Evolutionary conservation across 2,329 filamentous ascomycete species (phyloP), one percentile per base, ranked within the genome.

Genomic region (Aspergillus sp.): DNA sequence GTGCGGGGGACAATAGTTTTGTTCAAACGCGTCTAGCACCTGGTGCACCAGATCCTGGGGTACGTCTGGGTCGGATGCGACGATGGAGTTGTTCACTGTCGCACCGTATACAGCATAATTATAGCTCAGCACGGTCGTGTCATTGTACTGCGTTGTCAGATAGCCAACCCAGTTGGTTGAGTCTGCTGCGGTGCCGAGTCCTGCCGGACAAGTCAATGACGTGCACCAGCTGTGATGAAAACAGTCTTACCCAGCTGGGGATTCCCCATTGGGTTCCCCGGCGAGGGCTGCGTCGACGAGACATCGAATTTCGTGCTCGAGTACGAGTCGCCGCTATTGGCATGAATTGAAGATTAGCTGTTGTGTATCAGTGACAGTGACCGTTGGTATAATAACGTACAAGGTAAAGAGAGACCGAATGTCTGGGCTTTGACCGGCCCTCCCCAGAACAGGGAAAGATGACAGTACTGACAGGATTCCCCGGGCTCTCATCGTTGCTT

Each of bases 121-220:
- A 43, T 52, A 59, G 52, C 44, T 59, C 21, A 52, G 25, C 8
- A 56, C 43, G 2, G 21, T 17, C 1, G 57, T 48, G 8, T 48
- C 23, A 43, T 59, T 59, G 17, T 52, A 59, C 4, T 12, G 33
- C 3, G 57, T 52, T 6, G 57, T 21, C 5, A 56, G 23, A 19
- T 59, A 59, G 14, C 57, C 57, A 6, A 56, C 47, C 57, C 57
- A 59, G 35, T 59, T 59, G 33, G 45, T 27, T 11, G 45, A 47
- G 33, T 39, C 52, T 6, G 57, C 40, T 2, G 43, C 37, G n/a
- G 57, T 59, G 27, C 57, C 57, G 7, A 33, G 33, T 1, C 57
- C 57, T 59, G 35, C 23, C 4, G 19, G 11, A 3, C 11, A 6
- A 8, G 11, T 33, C 7, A 21, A 17, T 37, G 9, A 31, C 9